Evolutionary conservation across 768 basidiomycete species (phyloP), one percentile per base, ranked within the genome.

Genomic region (Sporobolomyces roseus): DNA sequence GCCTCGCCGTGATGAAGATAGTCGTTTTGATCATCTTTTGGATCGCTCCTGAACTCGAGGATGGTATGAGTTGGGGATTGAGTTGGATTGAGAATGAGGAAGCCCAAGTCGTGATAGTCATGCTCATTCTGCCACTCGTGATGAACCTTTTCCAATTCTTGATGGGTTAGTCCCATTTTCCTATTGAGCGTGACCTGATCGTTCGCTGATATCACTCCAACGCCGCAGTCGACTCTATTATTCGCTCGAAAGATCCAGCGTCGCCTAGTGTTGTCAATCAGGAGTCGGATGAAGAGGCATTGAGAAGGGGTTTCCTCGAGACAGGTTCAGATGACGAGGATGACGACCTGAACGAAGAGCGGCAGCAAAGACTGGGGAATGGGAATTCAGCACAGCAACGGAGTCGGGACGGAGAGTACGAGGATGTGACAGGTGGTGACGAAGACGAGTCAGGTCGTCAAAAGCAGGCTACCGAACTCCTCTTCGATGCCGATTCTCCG

Each of bases 1-100:
- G 90, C 7, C 81, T 98, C 30, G 84, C 87, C 2, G 81, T 85
- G 21, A 97, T 97, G 94, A 97, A 98, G 78, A 78, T 91, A n/a
- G 79, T 90, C 48, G 90, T 98, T n/a, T 81, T 96, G 33, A 81
- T 81, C 3, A 79, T 96, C 14, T 85, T 96, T 62, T 83, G 85
- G 29, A 75, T 86, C 2, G 85, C 89, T 75, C 88, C 89, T 25
- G 83, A 82, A 2, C 81, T 96, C 51, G 86, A 89, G 71, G 80
- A 81, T 14, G 77, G 88, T n/a, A 91, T 88, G n/a, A 89, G 88
- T 68, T 93, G 89, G 89, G 79, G 93, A 6, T 81, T 98, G 45
- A 84, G 85, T 65, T 94, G 90, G 89, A 81, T 87, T 4, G 85
- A 84, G 1, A 78, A 82, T 0, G 85, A 85, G 4, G 87, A 88